These are phyloP conservation scores for Schizothecium vesticola DNA, from an alignment of 495 filamentous ascomycete genomes.

Conservation along the genomic window DNA sequence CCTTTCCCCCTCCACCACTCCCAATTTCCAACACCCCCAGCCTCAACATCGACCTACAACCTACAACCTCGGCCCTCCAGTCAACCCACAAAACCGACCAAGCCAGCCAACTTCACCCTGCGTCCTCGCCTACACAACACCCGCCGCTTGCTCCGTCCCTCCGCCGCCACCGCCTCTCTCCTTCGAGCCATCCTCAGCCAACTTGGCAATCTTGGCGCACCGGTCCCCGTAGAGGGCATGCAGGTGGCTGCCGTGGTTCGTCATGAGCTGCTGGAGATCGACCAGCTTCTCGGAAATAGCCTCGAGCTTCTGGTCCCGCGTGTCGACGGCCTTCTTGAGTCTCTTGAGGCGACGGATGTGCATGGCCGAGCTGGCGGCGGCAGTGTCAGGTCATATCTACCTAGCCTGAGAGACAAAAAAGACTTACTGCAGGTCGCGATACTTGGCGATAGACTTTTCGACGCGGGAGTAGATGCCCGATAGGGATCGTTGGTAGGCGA, in stretches of 20 bases:
- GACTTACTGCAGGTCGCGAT: constrained; percentile 17
- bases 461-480: constrained; percentile 15
- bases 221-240: constrained; percentile 24
- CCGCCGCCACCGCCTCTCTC: background rate
- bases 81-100: background rate
- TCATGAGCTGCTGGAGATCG: constrained; percentile 19
- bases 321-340: constrained; percentile 19
- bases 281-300: constrained; percentile 18
- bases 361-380: background rate
- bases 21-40: background rate
- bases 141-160: background rate
- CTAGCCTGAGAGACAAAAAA: no score
- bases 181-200: background rate
- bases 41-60: background rate
- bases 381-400: background rate
- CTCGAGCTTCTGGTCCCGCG: constrained; percentile 17
- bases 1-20: background rate
- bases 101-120: background rate
- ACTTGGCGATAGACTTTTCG: constrained; percentile 18
- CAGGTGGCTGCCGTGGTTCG: constrained; percentile 23
- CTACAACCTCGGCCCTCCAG: background rate
- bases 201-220: constrained; percentile 12
- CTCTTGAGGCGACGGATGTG: constrained; percentile 8
- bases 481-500: constrained; percentile 13
- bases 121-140: background rate